Conservation (phyloP, 345 rosid genomes). For the Erysimum cheiranthoides region DNA sequence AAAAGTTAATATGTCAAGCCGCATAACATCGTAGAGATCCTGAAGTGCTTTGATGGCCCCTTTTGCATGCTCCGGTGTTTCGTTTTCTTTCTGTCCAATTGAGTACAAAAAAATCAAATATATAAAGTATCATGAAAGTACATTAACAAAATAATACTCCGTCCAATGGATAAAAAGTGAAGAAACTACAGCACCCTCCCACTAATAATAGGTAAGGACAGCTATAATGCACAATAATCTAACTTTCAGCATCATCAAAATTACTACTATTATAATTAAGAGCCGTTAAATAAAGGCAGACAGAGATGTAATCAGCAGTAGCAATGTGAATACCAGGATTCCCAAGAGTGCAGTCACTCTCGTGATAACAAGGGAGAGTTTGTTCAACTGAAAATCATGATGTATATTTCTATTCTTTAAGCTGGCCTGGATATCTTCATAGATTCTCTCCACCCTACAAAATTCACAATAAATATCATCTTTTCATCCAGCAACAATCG, state of each 20-base stretch:
- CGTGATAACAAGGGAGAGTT: constrained; percentile 78
- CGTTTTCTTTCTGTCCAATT: constrained; percentile 67
- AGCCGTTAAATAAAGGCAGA: constrained; percentile 15
- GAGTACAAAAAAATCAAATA: constrained; percentile 25
- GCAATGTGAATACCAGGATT: constrained; percentile 61
- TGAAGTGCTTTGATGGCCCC: constrained; percentile 94
- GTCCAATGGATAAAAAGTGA: constrained; percentile 6
- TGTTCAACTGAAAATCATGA: constrained; percentile 67
- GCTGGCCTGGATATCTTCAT: constrained; percentile 67
- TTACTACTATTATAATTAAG: constrained; percentile 3
- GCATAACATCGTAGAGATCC: constrained; percentile 96
- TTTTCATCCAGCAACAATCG: constrained; percentile 3
- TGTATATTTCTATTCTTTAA: constrained; percentile 56
- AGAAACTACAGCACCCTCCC: constrained; percentile 13
- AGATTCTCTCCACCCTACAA: constrained; percentile 86
- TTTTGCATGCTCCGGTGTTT: constrained; percentile 67
- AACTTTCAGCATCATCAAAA: constrained; percentile 10
- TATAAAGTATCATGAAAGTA: not conserved
- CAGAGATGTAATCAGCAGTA: constrained; percentile 20
- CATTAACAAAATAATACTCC: constrained; percentile 12
- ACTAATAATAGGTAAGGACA: constrained; percentile 20
- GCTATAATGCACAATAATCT: not conserved
- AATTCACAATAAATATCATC: constrained; percentile 38
- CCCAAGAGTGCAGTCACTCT: constrained; percentile 85
- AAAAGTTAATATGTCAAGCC: constrained; percentile 70